phyloP scores from a whole-genome alignment of 1,139 yeast species.

The Kodamaea derodonti region DNA sequence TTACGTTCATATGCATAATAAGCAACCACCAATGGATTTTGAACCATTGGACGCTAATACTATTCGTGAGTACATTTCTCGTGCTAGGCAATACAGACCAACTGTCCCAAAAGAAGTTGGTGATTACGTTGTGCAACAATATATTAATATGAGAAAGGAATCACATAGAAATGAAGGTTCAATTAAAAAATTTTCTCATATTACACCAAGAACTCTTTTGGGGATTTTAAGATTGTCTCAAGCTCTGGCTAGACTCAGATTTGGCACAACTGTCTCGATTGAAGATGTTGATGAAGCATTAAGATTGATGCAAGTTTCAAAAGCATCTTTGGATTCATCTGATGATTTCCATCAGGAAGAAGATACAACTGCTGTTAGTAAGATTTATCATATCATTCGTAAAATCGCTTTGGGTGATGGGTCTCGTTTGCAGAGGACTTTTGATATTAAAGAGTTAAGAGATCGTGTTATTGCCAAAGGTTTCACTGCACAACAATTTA shows the following conservation, averaged over 20 bases:
- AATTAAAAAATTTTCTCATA: slow-evolving; percentile 77
- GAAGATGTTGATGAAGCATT: slow-evolving; percentile 96
- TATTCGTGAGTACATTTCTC: slow-evolving; percentile 83
- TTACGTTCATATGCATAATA: slow-evolving; percentile 89
- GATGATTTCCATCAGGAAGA: slow-evolving; percentile 50
- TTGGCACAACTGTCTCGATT: slow-evolving; percentile 62
- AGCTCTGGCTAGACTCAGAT: slow-evolving; percentile 88
- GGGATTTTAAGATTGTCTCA: slow-evolving; percentile 92
- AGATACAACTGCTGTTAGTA: slow-evolving; percentile 44
- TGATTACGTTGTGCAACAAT: slow-evolving; percentile 81
- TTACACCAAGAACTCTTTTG: slow-evolving; percentile 91
- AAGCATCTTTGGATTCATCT: slow-evolving; percentile 67
- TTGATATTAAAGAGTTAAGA: slow-evolving; percentile 58
- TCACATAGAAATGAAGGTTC: slow-evolving; percentile 78
- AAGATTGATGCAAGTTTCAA: slow-evolving; percentile 79
- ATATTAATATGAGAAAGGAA: slow-evolving; percentile 89
- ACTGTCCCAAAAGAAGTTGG: slow-evolving; percentile 83
- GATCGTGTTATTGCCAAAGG: slow-evolving; percentile 81
- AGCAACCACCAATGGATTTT: slow-evolving; percentile 74
- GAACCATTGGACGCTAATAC: slow-evolving; percentile 76
- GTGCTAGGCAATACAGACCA: slow-evolving; percentile 85
- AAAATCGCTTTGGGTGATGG: slow-evolving; percentile 50
- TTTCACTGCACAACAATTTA: slow-evolving; percentile 74
- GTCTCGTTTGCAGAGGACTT: slow-evolving; percentile 30
- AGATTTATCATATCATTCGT: slow-evolving; percentile 59